Conservation (phyloP, 345 rosid genomes). For the Arabis alpina region DNA sequence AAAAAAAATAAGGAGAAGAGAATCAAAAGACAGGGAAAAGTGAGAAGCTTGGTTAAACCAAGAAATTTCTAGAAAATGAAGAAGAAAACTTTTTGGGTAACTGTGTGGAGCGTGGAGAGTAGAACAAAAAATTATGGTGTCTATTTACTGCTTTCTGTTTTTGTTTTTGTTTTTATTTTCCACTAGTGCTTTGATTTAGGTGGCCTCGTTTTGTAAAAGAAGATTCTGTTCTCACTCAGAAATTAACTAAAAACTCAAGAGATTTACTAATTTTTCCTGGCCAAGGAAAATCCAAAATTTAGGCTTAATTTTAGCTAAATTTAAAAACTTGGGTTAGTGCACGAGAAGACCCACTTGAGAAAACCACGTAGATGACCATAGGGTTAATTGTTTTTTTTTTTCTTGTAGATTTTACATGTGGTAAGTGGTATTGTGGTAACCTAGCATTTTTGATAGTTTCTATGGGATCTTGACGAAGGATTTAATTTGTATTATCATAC, state of each 20-base stretch:
- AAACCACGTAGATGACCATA: conserved; percentile 21
- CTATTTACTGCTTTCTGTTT: conserved; percentile 26
- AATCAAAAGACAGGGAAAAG: conserved; percentile 3
- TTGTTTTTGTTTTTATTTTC: neutral
- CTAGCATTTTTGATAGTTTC: conserved; percentile 18
- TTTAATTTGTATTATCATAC: neutral
- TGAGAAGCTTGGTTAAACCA: conserved; percentile 4
- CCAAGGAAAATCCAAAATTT: conserved; percentile 17
- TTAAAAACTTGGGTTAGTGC: conserved; percentile 4
- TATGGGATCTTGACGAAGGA: no score
- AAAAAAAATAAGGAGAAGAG: neutral
- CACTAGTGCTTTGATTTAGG: conserved; percentile 20
- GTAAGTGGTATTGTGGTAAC: neutral
- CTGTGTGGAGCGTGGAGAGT: conserved; percentile 32
- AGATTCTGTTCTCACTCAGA: conserved; percentile 41
- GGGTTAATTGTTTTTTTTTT: conserved; percentile 24
- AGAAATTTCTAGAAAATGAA: neutral
- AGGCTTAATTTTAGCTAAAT: conserved; percentile 1
- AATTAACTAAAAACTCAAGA: conserved; percentile 2
- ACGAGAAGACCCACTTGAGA: conserved; percentile 17
- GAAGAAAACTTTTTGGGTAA: conserved; percentile 17
- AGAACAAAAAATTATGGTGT: conserved; percentile 27
- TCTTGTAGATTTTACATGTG: conserved; percentile 31
- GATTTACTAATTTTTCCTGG: neutral
- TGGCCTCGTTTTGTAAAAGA: conserved; percentile 33